A percentile compares a stretch with the other conserved stretches of the same genome.
These are phyloP conservation scores for Nannochloris sp. DNA, from an alignment of 139 green algal genomes.

Conservation along the genomic window DNA sequence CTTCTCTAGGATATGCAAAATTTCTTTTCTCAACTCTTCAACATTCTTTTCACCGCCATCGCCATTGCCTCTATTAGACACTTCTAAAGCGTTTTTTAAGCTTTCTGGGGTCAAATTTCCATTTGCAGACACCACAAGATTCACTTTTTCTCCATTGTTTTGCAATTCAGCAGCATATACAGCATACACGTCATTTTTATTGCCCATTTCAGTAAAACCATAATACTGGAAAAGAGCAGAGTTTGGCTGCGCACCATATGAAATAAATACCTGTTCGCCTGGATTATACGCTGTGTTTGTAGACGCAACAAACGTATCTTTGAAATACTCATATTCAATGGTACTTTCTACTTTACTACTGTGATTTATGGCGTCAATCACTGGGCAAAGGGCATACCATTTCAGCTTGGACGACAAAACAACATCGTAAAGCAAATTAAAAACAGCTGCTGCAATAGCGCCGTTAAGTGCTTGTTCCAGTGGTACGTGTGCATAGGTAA, in stretches of 20 bases:
- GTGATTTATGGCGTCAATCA: conserved; percentile 56
- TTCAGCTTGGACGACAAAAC: conserved; percentile 34
- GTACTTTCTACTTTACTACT: conserved; percentile 22
- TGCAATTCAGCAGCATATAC: background rate
- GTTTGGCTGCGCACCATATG: conserved; percentile 43
- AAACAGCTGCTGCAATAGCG: conserved; percentile 36
- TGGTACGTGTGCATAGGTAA: conserved; percentile 12
- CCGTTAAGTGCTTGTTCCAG: conserved; percentile 43
- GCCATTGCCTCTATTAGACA: background rate
- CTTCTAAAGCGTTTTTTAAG: conserved; percentile 2
- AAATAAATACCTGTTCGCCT: conserved; percentile 39
- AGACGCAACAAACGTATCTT: conserved; percentile 29
- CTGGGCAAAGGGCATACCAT: conserved; percentile 43
- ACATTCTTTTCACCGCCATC: background rate
- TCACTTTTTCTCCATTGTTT: background rate
- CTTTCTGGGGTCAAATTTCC: conserved; percentile 18
- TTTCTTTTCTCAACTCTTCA: background rate
- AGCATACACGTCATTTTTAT: conserved; percentile 32
- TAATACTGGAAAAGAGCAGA: conserved; percentile 53
- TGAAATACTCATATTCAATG: conserved; percentile 48
- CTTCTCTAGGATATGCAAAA: background rate
- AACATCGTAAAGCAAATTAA: conserved; percentile 54
- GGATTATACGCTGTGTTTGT: background rate
- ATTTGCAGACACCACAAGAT: conserved; percentile 14
- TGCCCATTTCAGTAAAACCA: conserved; percentile 38